phyloP scores from a whole-genome alignment of 495 filamentous ascomycete species.

The Aspergillus conjunctus region DNA sequence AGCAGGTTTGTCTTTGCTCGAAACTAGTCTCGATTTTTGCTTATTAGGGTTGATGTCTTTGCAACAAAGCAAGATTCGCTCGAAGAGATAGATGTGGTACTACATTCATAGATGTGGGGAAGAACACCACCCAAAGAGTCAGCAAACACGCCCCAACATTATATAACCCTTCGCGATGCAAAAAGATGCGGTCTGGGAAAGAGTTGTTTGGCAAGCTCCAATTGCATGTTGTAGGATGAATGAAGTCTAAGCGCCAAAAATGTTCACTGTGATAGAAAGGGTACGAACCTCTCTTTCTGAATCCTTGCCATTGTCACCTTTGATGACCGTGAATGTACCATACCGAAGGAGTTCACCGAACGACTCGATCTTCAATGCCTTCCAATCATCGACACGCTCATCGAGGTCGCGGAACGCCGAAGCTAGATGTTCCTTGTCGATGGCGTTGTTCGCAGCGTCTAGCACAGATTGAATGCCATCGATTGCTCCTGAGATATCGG shows the following conservation, averaged over 20 bases:
- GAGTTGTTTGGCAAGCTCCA: too few relatives aligned
- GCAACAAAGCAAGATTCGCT: slow-evolving; percentile 94
- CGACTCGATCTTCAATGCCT: slow-evolving; percentile 82
- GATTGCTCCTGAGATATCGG: slow-evolving; percentile 70
- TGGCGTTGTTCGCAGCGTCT: slow-evolving; percentile 82
- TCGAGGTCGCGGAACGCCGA: slow-evolving; percentile 80
- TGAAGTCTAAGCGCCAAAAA: slow-evolving; percentile 13
- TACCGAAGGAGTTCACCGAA: slow-evolving; percentile 89
- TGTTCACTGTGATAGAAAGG: slow-evolving; percentile 17
- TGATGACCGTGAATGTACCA: slow-evolving; percentile 92
- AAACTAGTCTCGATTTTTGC: slow-evolving; percentile 69
- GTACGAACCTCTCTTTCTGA: slow-evolving; percentile 78
- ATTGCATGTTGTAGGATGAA: background rate
- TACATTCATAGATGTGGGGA: slow-evolving; percentile 36
- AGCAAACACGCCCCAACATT: slow-evolving; percentile 24
- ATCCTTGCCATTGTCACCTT: slow-evolving; percentile 75
- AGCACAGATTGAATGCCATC: slow-evolving; percentile 76
- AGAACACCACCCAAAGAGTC: slow-evolving; percentile 26
- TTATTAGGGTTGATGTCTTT: slow-evolving; percentile 91
- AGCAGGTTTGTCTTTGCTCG: slow-evolving; percentile 65
- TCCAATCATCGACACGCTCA: slow-evolving; percentile 94
- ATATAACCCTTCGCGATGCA: too few relatives aligned
- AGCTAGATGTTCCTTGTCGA: slow-evolving; percentile 79
- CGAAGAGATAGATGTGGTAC: slow-evolving; percentile 98
- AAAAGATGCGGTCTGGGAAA: too few relatives aligned